Evolutionary conservation across 1,284 basidiomycete species (phyloP).

Genomic region (Xanthoconium separans): DNA sequence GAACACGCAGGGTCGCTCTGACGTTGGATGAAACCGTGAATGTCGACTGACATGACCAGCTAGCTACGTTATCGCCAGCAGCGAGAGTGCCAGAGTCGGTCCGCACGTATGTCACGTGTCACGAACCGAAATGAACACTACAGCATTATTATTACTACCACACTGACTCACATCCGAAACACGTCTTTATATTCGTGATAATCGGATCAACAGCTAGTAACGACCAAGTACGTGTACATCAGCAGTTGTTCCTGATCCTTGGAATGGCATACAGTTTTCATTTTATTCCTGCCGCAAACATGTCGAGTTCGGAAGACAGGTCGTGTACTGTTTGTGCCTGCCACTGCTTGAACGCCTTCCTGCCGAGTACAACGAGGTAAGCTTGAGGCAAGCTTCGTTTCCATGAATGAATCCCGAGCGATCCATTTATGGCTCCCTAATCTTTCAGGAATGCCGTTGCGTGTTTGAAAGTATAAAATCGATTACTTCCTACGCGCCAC

Average conservation of each 20-base stretch:
- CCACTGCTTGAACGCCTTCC: not conserved
- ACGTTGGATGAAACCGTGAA: slow-evolving; percentile 6
- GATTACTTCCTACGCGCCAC: not conserved
- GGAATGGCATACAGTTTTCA: not conserved
- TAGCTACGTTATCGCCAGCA: no score
- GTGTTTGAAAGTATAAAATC: slow-evolving; percentile 18
- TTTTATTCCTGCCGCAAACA: not conserved
- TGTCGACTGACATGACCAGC: no score
- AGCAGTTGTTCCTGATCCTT: not conserved
- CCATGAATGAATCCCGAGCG: slow-evolving; percentile 5
- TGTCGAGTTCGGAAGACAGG: not conserved
- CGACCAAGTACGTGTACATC: slow-evolving; percentile 3
- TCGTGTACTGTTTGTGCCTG: not conserved
- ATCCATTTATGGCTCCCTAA: slow-evolving; percentile 6
- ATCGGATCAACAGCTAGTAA: slow-evolving; percentile 10
- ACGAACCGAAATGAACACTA: no score
- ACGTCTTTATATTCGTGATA: slow-evolving; percentile 2
- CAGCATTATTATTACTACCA: no score
- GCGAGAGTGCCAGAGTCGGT: no score
- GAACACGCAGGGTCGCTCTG: slow-evolving; percentile 5
- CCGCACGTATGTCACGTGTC: no score
- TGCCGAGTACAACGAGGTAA: not conserved
- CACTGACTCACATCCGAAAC: no score
- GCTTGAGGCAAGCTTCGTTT: not conserved
- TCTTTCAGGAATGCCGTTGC: not conserved